phyloP scores from a whole-genome alignment of 768 basidiomycete genomes.

The Kwoniella pini region DNA sequence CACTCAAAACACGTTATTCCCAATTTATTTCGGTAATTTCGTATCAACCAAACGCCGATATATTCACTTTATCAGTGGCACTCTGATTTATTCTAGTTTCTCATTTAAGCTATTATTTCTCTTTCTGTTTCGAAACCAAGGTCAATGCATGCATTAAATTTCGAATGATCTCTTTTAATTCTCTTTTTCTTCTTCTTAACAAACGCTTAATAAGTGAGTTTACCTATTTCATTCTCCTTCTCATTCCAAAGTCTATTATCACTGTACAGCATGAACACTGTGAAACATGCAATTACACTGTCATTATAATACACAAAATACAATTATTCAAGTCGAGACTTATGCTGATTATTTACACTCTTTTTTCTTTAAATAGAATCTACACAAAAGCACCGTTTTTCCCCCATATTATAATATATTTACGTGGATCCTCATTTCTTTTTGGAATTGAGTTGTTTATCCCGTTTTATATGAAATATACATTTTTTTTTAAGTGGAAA shows the following conservation, averaged over 20 bases:
- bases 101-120: not conserved
- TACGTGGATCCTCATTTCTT: constrained; percentile 23
- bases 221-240: not conserved
- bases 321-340: too few species aligned
- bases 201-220: constrained; percentile 31
- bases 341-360: too few species aligned
- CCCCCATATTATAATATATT: constrained; percentile 6
- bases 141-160: constrained; percentile 1
- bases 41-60: constrained; percentile 17
- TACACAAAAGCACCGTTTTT: constrained; percentile 40
- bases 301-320: too few species aligned
- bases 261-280: too few species aligned
- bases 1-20: too few species aligned
- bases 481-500: constrained; percentile 13
- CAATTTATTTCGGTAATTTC: constrained; percentile 23
- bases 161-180: not conserved
- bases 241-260: not conserved
- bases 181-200: constrained; percentile 27
- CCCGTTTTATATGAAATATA: constrained; percentile 3
- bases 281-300: too few species aligned
- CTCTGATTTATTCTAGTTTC: not conserved
- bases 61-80: not conserved
- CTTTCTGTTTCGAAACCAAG: not conserved
- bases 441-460: constrained; percentile 17
- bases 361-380: too few species aligned